Evolutionary conservation across 1,284 basidiomycete genomes (phyloP), one percentile per base, ranked within the genome.

Genomic region (Rhodofomes roseus): DNA sequence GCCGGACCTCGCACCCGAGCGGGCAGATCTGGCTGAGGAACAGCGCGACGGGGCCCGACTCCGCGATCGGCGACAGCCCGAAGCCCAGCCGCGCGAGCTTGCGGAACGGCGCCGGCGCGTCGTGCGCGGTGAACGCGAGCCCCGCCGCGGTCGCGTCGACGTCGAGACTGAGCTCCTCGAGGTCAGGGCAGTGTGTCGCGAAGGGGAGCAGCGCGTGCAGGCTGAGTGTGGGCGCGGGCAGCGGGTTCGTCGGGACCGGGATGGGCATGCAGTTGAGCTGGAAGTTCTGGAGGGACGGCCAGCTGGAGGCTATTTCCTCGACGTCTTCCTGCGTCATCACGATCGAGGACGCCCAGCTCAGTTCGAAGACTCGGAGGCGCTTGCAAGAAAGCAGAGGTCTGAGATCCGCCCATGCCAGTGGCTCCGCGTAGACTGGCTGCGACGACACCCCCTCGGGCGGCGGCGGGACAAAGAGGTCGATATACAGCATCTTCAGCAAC

Each of bases 331-430:
- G 76, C 6, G 74, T 72, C 54, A 88, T 67, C 7, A 70, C 63
- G 22, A 88, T 69, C 0, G 85, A 82, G 37, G 75, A 73, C 53
- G 81, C 77, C 71, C 87, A 84, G 2, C 76, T 71, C 16, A 88
- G 50, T 60, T 83, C 80, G 61, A 89, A 79, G 11, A 70, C 67
- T 1, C 60, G 69, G n/a, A 89, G 71, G 22, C 77, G 73, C 5
- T 76, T 68, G 57, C 80, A 77, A 7, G 73, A 66, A 37, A 84
- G 74, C 37, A 86, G 54, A 1, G 85, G 83, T 56, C 77, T 76
- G 40, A 89, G 70, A 8, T 77, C 76, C 22, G 78, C 74, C 62
- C 79, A 77, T 2, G 74, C 77, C 52, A 87, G 69, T 6, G 72
- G 73, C 20, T 52, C n/a, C 1, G 31, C 50, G 16, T 52, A 14